These are phyloP conservation scores for Leccinum longicurvipes DNA, from an alignment of 768 basidiomycete genomes.

Conservation along the genomic window DNA sequence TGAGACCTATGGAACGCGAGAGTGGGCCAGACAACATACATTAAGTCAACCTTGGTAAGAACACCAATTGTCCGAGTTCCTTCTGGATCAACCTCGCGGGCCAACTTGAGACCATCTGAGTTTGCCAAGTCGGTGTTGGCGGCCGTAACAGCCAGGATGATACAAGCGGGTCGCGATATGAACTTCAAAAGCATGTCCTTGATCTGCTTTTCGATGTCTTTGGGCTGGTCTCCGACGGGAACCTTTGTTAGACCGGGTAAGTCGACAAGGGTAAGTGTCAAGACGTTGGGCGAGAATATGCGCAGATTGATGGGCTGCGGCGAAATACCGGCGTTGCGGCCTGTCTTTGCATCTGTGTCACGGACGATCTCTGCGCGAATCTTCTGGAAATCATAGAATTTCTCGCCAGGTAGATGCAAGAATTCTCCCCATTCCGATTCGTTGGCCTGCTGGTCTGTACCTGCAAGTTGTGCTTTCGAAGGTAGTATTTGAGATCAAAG, in stretches of 20 bases:
- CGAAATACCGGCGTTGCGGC: conserved; percentile 97
- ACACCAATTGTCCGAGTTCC: conserved; percentile 98
- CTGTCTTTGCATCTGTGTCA: conserved; percentile 98
- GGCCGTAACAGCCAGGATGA: conserved; percentile 93
- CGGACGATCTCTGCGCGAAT: conserved; percentile 94
- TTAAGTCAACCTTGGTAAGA: conserved; percentile 95
- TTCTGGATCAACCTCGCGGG: conserved; percentile 95
- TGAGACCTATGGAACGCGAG: conserved; percentile 4
- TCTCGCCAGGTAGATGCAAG: conserved; percentile 92
- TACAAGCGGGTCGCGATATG: conserved; percentile 93
- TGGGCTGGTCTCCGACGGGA: conserved; percentile 93
- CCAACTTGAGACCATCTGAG: conserved; percentile 95
- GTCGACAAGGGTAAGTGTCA: conserved; percentile 96
- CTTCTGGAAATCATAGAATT: conserved; percentile 97
- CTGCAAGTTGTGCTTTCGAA: conserved; percentile 34
- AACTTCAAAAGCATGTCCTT: conserved; percentile 95
- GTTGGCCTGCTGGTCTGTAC: conserved; percentile 75
- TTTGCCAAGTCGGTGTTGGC: conserved; percentile 98
- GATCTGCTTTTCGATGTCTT: conserved; percentile 97
- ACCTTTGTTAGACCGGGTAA: conserved; percentile 94
- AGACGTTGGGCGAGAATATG: conserved; percentile 94
- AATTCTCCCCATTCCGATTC: conserved; percentile 99
- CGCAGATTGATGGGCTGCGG: conserved; percentile 96
- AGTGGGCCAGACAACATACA: conserved; percentile 54
- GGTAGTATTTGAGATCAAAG: background rate